Evolutionary conservation across 176 grass and related monocot species (phyloP).

Genomic region (Rhynchospora breviuscula): DNA sequence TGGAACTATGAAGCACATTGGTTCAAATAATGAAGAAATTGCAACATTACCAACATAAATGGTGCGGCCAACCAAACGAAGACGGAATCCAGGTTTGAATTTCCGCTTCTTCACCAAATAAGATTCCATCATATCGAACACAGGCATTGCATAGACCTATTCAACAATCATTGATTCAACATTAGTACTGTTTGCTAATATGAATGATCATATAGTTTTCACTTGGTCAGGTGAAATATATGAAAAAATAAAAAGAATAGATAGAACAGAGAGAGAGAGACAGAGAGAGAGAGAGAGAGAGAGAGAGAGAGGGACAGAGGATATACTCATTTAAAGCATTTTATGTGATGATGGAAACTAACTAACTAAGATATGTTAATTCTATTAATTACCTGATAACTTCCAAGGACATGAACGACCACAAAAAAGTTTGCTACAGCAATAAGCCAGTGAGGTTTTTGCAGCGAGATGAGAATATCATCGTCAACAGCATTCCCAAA

Average conservation of each 20-base stretch:
- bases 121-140: slow-evolving; percentile 49
- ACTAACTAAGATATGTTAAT: not conserved
- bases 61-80: slow-evolving; percentile 16
- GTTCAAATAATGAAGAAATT: not conserved
- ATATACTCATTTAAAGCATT: not conserved
- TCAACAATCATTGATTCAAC: not conserved
- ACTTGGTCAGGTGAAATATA: not conserved
- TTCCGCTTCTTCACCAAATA: slow-evolving; percentile 27
- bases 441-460: slow-evolving; percentile 39
- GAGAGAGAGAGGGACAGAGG: no score
- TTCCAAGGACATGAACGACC: slow-evolving; percentile 39
- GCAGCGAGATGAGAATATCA: slow-evolving; percentile 45
- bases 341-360: not conserved
- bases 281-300: no score
- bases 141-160: slow-evolving; percentile 40
- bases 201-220: not conserved
- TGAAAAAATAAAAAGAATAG: not conserved
- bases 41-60: slow-evolving; percentile 24
- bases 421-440: slow-evolving; percentile 39
- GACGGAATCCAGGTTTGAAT: not conserved
- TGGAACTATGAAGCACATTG: not conserved
- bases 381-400: slow-evolving; percentile 38
- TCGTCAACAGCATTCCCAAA: slow-evolving; percentile 37
- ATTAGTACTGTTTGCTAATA: not conserved
- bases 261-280: not conserved